Conservation (phyloP, 495 filamentous ascomycete species). For the Lineolata rhizophorae region DNA sequence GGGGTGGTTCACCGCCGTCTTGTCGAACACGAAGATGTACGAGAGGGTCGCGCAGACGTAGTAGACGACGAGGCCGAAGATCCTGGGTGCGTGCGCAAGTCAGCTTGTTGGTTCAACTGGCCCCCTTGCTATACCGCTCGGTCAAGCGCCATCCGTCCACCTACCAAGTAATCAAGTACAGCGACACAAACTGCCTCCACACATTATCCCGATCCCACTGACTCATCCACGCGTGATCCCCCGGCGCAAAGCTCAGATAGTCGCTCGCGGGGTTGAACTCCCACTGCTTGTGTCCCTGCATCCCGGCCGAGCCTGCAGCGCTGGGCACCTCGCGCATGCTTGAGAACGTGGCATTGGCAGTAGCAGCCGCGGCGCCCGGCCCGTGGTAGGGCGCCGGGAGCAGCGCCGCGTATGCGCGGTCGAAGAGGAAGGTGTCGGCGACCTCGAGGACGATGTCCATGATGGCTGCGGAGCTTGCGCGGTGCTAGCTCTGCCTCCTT, state of each 20-base stretch:
- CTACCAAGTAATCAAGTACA: slow-evolving; percentile 76
- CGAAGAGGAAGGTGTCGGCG: slow-evolving; percentile 64
- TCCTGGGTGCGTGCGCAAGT: slow-evolving; percentile 25
- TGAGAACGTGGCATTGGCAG: slow-evolving; percentile 13
- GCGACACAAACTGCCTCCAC: slow-evolving; percentile 49
- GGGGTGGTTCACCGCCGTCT: slow-evolving; percentile 69
- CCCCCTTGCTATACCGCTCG: too few species aligned
- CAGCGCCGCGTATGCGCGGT: slow-evolving; percentile 51
- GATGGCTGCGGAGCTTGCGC: slow-evolving; percentile 10
- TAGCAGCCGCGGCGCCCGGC: slow-evolving; percentile 17
- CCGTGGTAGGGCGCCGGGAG: slow-evolving; percentile 35
- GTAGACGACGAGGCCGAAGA: slow-evolving; percentile 69
- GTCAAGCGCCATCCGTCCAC: slow-evolving; percentile 6
- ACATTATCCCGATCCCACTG: slow-evolving; percentile 60
- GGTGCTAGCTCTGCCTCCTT: too few species aligned
- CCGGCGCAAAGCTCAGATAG: slow-evolving; percentile 46
- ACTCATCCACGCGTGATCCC: slow-evolving; percentile 62
- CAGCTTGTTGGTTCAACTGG: too few species aligned
- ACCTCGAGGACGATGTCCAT: slow-evolving; percentile 90
- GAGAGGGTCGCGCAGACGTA: slow-evolving; percentile 66
- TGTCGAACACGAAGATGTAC: slow-evolving; percentile 87
- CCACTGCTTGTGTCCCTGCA: too few species aligned
- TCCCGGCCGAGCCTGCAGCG: too few species aligned
- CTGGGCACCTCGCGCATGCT: slow-evolving; percentile 14
- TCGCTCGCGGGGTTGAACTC: slow-evolving; percentile 52